Base-by-base conservation (phyloP, 2,329 filamentous ascomycete genomes). In the Penicillium vulpinum region DNA sequence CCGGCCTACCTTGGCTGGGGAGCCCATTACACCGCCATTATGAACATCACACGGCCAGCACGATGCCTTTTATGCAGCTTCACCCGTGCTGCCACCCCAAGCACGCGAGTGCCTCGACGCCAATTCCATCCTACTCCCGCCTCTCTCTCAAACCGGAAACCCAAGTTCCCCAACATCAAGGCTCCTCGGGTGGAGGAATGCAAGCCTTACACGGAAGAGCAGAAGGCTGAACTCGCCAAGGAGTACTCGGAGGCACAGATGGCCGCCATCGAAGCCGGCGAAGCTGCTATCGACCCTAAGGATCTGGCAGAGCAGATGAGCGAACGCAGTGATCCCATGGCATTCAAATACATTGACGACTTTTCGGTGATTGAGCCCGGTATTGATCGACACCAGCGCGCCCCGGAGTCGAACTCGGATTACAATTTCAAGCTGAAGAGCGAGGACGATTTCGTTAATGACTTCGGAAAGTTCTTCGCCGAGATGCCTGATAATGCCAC, bases 181-280 rank as follows among this genome's bases (percentile, higher is more conserved):
- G 70, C 68, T 29, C 61, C 70, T 4, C 67, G 73, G 15, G 62
- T 62, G 8, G 61, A 65, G 21, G 59, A 75, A 46, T 71, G 73
- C 62, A 81, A 85, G 61, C 79, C 83, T 15, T 94, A 92, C 77
- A 86, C 85, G 15, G 76, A 81, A 39, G 81, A 86, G 62, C 87
- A 94, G 70, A 83, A 85, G 68, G 80, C 81, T 58, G 68, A 76
- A 21, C 81, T 96, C 56, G 75, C 76, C 57, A 77, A 85, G 69
- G 84, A 83, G 66, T 97, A 96, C 80, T 90, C 91, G 0, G 82
- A 87, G 16, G 85, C 88, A 72, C 93, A 97, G 78, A 81, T 95
- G 65, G 86, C 85, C 54, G 91, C 92, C 56, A 86, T 97, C 71
- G 82, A 89, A 76, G 89, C 89, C 46, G 92, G 88, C 67, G 92